Evolutionary conservation across 2,329 filamentous ascomycete genomes (phyloP).

Genomic region (Stagonosporopsis rhizophila): DNA sequence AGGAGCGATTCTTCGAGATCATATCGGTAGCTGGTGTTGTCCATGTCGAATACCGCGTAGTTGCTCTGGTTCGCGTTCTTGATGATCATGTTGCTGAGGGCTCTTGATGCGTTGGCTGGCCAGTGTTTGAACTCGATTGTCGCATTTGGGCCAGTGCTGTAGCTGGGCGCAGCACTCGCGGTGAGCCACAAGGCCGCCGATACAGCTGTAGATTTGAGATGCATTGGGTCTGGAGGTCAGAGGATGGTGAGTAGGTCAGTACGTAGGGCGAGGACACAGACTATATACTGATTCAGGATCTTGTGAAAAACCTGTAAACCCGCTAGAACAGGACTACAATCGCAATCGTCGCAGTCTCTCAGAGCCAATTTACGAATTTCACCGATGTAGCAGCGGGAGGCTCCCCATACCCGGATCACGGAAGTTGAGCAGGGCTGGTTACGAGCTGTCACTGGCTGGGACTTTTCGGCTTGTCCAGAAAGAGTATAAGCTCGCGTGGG

Average conservation of each 20-base stretch:
- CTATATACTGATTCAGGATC: conserved; percentile 2
- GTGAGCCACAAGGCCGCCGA: conserved; percentile 33
- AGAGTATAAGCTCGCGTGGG: conserved; percentile 14
- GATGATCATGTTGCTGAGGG: conserved; percentile 39
- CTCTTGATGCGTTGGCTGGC: conserved; percentile 35
- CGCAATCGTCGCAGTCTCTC: conserved; percentile 3
- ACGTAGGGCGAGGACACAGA: neutral
- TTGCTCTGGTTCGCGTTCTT: conserved; percentile 42
- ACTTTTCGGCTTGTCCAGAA: conserved; percentile 7
- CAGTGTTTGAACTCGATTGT: conserved; percentile 33
- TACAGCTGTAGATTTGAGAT: conserved; percentile 16
- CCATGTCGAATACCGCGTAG: conserved; percentile 44
- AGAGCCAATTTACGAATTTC: conserved; percentile 18
- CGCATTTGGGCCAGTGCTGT: conserved; percentile 21
- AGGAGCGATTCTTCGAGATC: conserved; percentile 41
- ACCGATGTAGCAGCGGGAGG: conserved; percentile 23
- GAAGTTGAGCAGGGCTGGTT: conserved; percentile 12
- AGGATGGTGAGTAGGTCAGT: neutral
- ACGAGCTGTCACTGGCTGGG: conserved; percentile 3
- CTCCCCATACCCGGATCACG: conserved; percentile 11
- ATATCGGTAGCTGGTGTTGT: conserved; percentile 42
- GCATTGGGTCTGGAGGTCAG: conserved; percentile 1
- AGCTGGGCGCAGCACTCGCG: conserved; percentile 23
- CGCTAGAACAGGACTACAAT: conserved; percentile 11
- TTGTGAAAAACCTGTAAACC: conserved; percentile 7